Percentiles rank a stretch among this genome's conserved stretches.
phyloP scores from a whole-genome alignment of 768 basidiomycete species.

The Basidioascus undulatus region DNA sequence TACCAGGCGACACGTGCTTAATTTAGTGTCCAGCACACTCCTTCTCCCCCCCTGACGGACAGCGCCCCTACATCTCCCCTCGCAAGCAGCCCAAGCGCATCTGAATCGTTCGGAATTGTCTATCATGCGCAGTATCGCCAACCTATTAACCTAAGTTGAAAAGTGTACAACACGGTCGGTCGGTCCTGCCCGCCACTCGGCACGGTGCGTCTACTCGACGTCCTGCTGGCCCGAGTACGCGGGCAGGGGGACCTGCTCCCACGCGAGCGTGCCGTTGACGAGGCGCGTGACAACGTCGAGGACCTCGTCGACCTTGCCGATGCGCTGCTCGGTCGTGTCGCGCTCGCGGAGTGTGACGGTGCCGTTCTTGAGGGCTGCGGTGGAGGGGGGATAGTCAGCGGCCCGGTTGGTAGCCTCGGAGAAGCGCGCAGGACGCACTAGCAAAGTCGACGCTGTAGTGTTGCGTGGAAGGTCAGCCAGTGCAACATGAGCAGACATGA shows the following conservation, averaged over 20 bases:
- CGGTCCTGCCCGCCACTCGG: no score
- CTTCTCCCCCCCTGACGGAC: no score
- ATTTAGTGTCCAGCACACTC: no score
- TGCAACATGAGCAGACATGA: no score
- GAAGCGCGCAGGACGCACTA: slow-evolving; percentile 24
- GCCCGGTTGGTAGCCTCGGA: not conserved
- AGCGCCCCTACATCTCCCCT: no score
- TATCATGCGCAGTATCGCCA: no score
- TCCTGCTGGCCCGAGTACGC: slow-evolving; percentile 79
- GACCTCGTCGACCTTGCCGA: slow-evolving; percentile 74
- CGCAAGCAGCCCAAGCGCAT: no score
- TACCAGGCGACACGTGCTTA: no score
- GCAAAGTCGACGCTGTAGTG: slow-evolving; percentile 97
- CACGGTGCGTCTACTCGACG: slow-evolving; percentile 19
- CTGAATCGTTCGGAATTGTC: no score
- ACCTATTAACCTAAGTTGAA: no score
- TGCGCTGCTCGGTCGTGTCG: slow-evolving; percentile 78
- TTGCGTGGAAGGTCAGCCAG: no score
- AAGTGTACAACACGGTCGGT: no score
- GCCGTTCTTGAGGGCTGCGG: slow-evolving; percentile 57
- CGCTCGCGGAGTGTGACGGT: slow-evolving; percentile 91
- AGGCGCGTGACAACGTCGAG: slow-evolving; percentile 55
- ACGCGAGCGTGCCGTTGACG: slow-evolving; percentile 46
- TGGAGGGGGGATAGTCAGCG: not conserved
- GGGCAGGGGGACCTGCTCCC: slow-evolving; percentile 55